Conservation (phyloP, 1,139 yeast genomes). For the Yamadazyma atlantica region DNA sequence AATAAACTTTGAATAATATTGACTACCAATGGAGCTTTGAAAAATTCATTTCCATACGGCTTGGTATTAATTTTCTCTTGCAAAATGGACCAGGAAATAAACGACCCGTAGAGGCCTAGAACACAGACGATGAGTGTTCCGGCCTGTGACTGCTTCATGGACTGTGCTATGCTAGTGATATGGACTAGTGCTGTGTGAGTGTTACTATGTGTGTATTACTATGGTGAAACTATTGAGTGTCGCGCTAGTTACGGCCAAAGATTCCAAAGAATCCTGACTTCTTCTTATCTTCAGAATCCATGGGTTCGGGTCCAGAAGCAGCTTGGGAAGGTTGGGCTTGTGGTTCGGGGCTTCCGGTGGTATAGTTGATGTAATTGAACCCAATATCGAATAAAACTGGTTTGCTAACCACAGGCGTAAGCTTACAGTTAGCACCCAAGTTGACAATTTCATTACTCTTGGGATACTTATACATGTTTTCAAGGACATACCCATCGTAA, state of each 20-base stretch:
- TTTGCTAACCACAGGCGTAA: conserved; percentile 65
- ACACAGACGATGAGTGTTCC: conserved; percentile 55
- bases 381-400: conserved; percentile 92
- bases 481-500: conserved; percentile 34
- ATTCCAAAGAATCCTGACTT: conserved; percentile 47
- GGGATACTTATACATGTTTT: conserved; percentile 49
- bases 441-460: conserved; percentile 46
- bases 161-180: too few relatives aligned
- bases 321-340: conserved; percentile 8
- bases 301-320: too few relatives aligned
- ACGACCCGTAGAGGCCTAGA: conserved; percentile 77
- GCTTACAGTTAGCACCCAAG: conserved; percentile 37
- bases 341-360: conserved; percentile 15
- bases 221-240: too few relatives aligned
- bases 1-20: conserved; percentile 71
- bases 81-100: conserved; percentile 85
- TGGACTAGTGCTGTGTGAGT: too few relatives aligned
- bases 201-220: too few relatives aligned
- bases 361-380: conserved; percentile 69
- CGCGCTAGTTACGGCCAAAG: conserved; percentile 27
- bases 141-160: too few relatives aligned
- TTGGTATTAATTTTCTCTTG: conserved; percentile 87
- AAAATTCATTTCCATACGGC: conserved; percentile 63
- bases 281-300: conserved; percentile 20
- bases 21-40: conserved; percentile 74